These are phyloP conservation scores for Tephrocybe sp. DNA, from an alignment of 768 basidiomycete genomes.

Conservation along the genomic window DNA sequence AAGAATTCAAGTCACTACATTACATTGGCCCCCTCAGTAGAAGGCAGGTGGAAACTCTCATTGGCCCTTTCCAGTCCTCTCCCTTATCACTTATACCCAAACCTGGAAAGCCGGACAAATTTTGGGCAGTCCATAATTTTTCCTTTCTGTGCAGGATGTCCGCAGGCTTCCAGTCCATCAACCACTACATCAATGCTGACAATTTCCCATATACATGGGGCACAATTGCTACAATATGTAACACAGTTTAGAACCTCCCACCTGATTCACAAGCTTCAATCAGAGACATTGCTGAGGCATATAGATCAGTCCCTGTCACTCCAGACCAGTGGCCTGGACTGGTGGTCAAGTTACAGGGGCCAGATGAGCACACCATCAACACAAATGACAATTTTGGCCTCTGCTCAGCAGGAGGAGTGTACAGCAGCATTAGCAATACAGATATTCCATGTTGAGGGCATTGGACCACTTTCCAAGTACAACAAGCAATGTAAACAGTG, in stretches of 20 bases:
- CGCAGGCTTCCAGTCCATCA: constrained; percentile 26
- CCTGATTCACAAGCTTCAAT: constrained; percentile 35
- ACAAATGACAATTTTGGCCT: constrained; percentile 25
- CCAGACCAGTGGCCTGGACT: constrained; percentile 35
- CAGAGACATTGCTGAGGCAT: constrained; percentile 39
- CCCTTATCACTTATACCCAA: constrained; percentile 38
- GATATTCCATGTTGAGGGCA: constrained; percentile 19
- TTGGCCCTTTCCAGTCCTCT: constrained; percentile 39
- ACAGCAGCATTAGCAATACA: constrained; percentile 26
- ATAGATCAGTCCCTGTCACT: constrained; percentile 28
- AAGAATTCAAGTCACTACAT: constrained; percentile 24
- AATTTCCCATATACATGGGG: constrained; percentile 39
- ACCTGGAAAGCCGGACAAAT: constrained; percentile 28
- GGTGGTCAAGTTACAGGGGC: constrained; percentile 18
- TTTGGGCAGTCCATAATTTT: constrained; percentile 36
- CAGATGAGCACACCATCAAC: constrained; percentile 22
- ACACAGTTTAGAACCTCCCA: constrained; percentile 31
- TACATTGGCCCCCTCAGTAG: constrained; percentile 31
- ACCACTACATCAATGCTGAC: constrained; percentile 29
- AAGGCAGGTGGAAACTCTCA: constrained; percentile 20
- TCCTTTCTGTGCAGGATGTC: constrained; percentile 24
- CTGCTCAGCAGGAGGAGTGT: constrained; percentile 14
- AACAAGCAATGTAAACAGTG: background rate
- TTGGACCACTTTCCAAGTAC: constrained; percentile 22
- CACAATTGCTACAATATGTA: constrained; percentile 32